Conservation (phyloP, 1,284 basidiomycete species). For the Pyrrhoderma noxium region DNA sequence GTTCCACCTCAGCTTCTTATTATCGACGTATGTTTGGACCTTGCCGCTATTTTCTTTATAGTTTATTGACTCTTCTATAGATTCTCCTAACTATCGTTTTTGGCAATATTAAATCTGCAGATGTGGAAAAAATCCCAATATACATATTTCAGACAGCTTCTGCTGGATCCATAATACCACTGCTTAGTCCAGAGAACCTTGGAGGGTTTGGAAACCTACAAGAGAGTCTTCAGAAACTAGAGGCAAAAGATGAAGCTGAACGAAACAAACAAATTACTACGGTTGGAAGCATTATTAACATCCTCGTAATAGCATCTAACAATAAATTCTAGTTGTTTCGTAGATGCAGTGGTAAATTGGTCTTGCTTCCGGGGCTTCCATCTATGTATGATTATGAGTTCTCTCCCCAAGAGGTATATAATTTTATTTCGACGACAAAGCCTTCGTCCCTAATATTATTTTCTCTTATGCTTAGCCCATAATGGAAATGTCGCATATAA, state of each 20-base stretch:
- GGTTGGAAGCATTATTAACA: background rate
- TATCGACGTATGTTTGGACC: background rate
- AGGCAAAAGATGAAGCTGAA: background rate
- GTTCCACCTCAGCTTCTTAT: constrained; percentile 4
- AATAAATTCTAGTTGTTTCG: background rate
- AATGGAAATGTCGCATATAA: background rate
- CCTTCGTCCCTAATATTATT: background rate
- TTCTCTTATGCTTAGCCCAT: background rate
- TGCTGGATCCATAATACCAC: background rate
- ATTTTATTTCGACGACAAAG: background rate
- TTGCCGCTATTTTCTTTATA: background rate
- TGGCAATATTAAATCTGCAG: constrained; percentile 1
- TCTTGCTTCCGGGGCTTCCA: constrained; percentile 7
- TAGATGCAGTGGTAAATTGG: background rate
- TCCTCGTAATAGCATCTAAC: background rate
- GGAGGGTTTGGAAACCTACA: background rate
- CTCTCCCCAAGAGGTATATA: constrained; percentile 7
- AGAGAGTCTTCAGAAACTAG: constrained; percentile 1
- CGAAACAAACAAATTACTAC: background rate
- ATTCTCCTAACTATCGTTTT: constrained; percentile 1
- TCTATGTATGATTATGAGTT: constrained; percentile 14
- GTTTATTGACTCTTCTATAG: background rate
- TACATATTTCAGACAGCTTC: constrained; percentile 8
- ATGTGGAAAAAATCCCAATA: constrained; percentile 4
- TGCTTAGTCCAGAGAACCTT: constrained; percentile 1